These are phyloP conservation scores for Apostasia shenzhenica DNA, from an alignment of 106 monocot species.

Conservation along the genomic window DNA sequence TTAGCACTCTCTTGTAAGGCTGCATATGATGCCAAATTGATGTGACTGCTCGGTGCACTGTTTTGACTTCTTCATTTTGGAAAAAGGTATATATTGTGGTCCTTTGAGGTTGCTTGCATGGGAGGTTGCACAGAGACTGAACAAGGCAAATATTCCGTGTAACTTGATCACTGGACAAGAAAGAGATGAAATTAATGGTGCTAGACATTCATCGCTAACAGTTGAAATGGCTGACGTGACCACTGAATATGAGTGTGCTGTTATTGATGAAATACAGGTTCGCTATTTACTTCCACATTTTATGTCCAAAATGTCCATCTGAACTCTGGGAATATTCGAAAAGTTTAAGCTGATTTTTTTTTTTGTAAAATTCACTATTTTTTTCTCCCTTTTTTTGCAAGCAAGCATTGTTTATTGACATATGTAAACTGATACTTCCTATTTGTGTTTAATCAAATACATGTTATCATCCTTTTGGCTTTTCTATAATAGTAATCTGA, in stretches of 20 bases:
- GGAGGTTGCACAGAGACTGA: slow-evolving; percentile 85
- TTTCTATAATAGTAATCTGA: too few species aligned
- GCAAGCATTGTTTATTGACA: too few species aligned
- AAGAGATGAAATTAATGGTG: slow-evolving; percentile 78
- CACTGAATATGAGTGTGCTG: slow-evolving; percentile 62
- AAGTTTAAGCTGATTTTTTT: too few species aligned
- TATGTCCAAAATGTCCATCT: neutral
- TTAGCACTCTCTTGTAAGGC: neutral
- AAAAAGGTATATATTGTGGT: slow-evolving; percentile 93
- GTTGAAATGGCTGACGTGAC: slow-evolving; percentile 92
- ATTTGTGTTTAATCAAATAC: too few species aligned
- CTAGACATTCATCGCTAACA: slow-evolving; percentile 76
- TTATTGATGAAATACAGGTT: slow-evolving; percentile 99
- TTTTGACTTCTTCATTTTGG: slow-evolving; percentile 8
- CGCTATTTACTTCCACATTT: neutral
- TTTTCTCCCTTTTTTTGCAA: too few species aligned
- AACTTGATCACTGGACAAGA: slow-evolving; percentile 94
- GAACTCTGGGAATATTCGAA: too few species aligned
- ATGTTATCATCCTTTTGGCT: too few species aligned
- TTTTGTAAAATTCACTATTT: too few species aligned
- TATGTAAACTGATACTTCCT: too few species aligned
- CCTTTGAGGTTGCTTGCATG: slow-evolving; percentile 89
- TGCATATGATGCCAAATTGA: neutral
- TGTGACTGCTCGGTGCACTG: neutral
- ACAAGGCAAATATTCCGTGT: slow-evolving; percentile 87